A percentile compares a stretch with the other conserved stretches of the same genome.
Conservation (phyloP, 2,329 filamentous ascomycete species). For the Venturiaceae sp. region DNA sequence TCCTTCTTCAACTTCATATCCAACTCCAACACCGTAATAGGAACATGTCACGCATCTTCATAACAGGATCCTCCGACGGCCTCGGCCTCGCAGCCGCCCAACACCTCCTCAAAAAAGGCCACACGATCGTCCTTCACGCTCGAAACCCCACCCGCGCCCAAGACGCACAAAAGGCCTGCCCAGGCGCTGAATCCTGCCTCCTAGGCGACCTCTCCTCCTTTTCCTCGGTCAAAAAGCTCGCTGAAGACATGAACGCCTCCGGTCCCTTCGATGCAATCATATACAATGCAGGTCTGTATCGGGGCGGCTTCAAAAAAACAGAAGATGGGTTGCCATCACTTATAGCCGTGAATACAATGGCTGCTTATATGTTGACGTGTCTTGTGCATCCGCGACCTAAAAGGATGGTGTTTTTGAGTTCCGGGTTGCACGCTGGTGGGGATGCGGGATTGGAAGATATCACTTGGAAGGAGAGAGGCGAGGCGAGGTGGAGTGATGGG, state of each 20-base stretch:
- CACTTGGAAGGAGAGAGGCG: slow-evolving; percentile 26
- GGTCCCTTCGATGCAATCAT: slow-evolving; percentile 46
- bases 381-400: slow-evolving; percentile 37
- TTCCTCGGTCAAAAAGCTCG: slow-evolving; percentile 40
- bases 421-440: slow-evolving; percentile 40
- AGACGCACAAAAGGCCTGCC: slow-evolving; percentile 38
- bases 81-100: slow-evolving; percentile 43
- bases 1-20: too few relatives aligned
- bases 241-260: slow-evolving; percentile 38
- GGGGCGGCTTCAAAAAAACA: slow-evolving; percentile 32
- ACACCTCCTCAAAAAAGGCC: slow-evolving; percentile 39
- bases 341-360: slow-evolving; percentile 47
- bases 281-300: slow-evolving; percentile 47
- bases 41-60: slow-evolving; percentile 39
- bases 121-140: slow-evolving; percentile 47
- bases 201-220: slow-evolving; percentile 44
- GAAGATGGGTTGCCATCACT: slow-evolving; percentile 38
- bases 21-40: too few relatives aligned
- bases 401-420: slow-evolving; percentile 43
- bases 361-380: slow-evolving; percentile 47
- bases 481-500: slow-evolving; percentile 22
- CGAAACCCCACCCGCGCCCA: slow-evolving; percentile 44
- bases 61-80: slow-evolving; percentile 50
- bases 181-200: slow-evolving; percentile 40
- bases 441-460: slow-evolving; percentile 32